Evolutionary conservation across 345 rosid species (phyloP), one percentile per base, ranked within the genome.

Genomic region (Syzygium aromaticum): DNA sequence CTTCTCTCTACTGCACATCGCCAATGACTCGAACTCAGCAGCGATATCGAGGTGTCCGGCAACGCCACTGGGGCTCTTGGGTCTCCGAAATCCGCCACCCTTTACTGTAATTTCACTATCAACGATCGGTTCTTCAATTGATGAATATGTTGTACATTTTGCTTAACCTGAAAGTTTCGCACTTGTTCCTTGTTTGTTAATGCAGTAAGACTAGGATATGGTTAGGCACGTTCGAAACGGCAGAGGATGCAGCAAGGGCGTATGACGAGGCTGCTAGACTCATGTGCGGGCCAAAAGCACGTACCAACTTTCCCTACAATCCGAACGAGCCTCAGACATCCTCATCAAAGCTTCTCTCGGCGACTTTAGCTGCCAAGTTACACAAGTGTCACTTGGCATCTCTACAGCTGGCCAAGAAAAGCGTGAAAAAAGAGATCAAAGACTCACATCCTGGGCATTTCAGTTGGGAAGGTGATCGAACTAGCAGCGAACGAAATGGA

Each of bases 11-110:
- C 49, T 53, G 51, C 84, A 84, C 46, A 28, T 25, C 82, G 84
- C 73, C 30, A 54, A 94, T 94, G 96, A 94, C 94, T 64, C 89
- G 93, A 88, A 93, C 92, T 5, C 97, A 93, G 40, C 97, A 92
- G 86, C 93, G 96, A 84, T 94, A 90, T 73, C 93, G 97, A 14
- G 97, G 97, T 33, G 97, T 95, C 86, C 93, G 97, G 85, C 97
- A 95, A 86, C 90, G 97, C 84, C 96, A 95, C 59, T 94, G 96
- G 97, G 97, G 96, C 73, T 95, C 97, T 28, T 95, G 97, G 97
- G 97, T 95, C 67, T 95, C 97, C 40, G 97, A 95, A 88, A 95
- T 95, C 88, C 96, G 97, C 85, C 97, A 95, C 84, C 97, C 96
- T 38, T 33, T 93, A 51, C 84, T 95, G 97, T 95, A 93, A 89